Percentiles rank a stretch among this genome's conserved stretches.
Conservation (phyloP, 2,329 filamentous ascomycete species). For the Fusarium nodosum region DNA sequence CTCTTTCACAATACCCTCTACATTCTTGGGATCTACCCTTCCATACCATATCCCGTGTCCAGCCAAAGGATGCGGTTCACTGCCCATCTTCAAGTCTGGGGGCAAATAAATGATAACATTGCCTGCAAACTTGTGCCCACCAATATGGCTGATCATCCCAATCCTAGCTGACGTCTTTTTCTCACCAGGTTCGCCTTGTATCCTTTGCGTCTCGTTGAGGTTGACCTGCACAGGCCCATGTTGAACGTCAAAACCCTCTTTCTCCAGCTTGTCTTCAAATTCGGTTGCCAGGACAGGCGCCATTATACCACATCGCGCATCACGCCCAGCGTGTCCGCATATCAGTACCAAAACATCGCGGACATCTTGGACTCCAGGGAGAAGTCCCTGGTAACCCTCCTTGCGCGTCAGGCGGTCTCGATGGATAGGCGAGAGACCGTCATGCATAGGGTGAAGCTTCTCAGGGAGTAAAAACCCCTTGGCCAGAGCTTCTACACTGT, state of each 20-base stretch:
- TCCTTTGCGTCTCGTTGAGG: slow-evolving; percentile 24
- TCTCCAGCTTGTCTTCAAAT: slow-evolving; percentile 73
- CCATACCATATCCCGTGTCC: slow-evolving; percentile 88
- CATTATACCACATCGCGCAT: slow-evolving; percentile 84
- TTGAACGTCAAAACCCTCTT: slow-evolving; percentile 64
- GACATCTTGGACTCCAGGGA: slow-evolving; percentile 72
- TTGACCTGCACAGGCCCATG: slow-evolving; percentile 59
- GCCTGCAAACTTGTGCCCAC: slow-evolving; percentile 87
- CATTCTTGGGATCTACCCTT: slow-evolving; percentile 79
- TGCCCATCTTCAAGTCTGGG: slow-evolving; percentile 61
- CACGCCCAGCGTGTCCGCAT: slow-evolving; percentile 87
- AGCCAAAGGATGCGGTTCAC: slow-evolving; percentile 68
- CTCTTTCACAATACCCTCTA: slow-evolving; percentile 80
- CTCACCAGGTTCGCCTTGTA: slow-evolving; percentile 36
- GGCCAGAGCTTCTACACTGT: slow-evolving; percentile 69
- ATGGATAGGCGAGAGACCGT: slow-evolving; percentile 69
- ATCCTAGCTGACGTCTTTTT: slow-evolving; percentile 66
- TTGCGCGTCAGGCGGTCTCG: slow-evolving; percentile 65
- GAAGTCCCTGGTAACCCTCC: slow-evolving; percentile 64
- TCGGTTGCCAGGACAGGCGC: slow-evolving; percentile 79
- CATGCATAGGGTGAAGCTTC: slow-evolving; percentile 72
- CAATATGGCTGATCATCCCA: slow-evolving; percentile 82
- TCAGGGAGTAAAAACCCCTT: slow-evolving; percentile 76
- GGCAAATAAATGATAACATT: slow-evolving; percentile 88
- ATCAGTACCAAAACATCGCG: slow-evolving; percentile 82